phyloP scores from a whole-genome alignment of 148 eudicot genomes.

The Diospyros lotus region DNA sequence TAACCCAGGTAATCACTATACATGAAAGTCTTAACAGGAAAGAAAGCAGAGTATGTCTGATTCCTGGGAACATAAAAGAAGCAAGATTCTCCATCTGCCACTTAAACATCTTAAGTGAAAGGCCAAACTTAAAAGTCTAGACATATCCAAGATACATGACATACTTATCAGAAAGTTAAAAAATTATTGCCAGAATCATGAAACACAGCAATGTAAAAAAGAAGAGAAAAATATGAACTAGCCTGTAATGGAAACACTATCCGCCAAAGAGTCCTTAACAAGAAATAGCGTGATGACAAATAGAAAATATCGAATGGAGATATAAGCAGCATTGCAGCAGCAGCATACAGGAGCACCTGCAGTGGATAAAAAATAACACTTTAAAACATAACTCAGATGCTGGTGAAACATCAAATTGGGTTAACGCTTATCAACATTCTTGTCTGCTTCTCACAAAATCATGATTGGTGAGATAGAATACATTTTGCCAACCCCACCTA shows the following conservation, averaged over 20 bases:
- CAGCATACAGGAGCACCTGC: slow-evolving; percentile 92
- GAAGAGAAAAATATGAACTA: slow-evolving; percentile 28
- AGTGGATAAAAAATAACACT: slow-evolving; percentile 15
- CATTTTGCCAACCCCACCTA: too few species aligned
- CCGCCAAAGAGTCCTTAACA: slow-evolving; percentile 90
- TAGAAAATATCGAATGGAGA: slow-evolving; percentile 91
- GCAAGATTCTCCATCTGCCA: slow-evolving; percentile 3
- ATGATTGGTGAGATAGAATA: too few species aligned
- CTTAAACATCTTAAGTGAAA: not conserved
- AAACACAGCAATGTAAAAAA: slow-evolving; percentile 3
- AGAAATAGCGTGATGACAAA: slow-evolving; percentile 81
- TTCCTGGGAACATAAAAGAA: not conserved
- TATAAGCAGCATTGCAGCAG: slow-evolving; percentile 58
- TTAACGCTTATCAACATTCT: not conserved
- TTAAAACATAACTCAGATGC: not conserved
- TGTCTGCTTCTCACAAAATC: not conserved
- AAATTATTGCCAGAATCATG: not conserved
- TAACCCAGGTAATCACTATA: not conserved
- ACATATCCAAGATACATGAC: not conserved
- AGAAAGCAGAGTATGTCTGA: not conserved
- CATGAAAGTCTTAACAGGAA: too few species aligned
- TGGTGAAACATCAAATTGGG: not conserved
- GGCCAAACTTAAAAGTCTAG: not conserved
- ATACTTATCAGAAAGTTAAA: not conserved
- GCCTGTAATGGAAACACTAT: slow-evolving; percentile 94